These are phyloP conservation scores for Globisporangium cylindrosporum DNA, from an alignment of 352 stramenopile species.

Conservation along the genomic window DNA sequence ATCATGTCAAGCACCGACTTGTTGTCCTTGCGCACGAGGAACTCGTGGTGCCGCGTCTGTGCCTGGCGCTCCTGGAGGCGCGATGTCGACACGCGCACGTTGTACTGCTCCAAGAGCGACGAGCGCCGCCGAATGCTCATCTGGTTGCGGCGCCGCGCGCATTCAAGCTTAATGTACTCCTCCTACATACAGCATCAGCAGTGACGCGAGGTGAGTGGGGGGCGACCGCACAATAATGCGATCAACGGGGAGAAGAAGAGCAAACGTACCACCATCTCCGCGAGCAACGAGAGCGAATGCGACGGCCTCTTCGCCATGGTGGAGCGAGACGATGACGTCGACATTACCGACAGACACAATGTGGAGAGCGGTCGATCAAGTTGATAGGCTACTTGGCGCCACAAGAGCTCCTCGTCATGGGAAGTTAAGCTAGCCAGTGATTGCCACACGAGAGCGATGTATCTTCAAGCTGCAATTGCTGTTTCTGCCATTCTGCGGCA, in stretches of 20 bases:
- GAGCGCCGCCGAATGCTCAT: conserved; percentile 32
- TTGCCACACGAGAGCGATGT: not conserved
- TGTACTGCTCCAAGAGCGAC: conserved; percentile 49
- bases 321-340: not conserved
- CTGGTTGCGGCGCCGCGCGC: conserved; percentile 46
- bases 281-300: conserved; percentile 32
- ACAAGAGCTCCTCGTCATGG: not conserved
- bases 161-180: conserved; percentile 58
- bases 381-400: not conserved
- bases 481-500: not conserved
- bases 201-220: not conserved
- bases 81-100: conserved; percentile 30
- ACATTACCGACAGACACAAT: not conserved
- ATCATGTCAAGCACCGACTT: conserved; percentile 39
- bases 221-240: not conserved
- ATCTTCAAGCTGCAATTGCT: not conserved
- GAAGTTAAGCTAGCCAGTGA: not conserved
- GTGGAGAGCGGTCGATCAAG: not conserved
- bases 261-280: conserved; percentile 30
- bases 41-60: conserved; percentile 46
- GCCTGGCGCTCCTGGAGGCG: conserved; percentile 43
- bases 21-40: conserved; percentile 53
- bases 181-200: conserved; percentile 26
- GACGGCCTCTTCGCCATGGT: conserved; percentile 12
- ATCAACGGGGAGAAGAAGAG: not conserved